Base-by-base conservation (phyloP, 257 asterid genomes). In the Voacanga thouarsii region DNA sequence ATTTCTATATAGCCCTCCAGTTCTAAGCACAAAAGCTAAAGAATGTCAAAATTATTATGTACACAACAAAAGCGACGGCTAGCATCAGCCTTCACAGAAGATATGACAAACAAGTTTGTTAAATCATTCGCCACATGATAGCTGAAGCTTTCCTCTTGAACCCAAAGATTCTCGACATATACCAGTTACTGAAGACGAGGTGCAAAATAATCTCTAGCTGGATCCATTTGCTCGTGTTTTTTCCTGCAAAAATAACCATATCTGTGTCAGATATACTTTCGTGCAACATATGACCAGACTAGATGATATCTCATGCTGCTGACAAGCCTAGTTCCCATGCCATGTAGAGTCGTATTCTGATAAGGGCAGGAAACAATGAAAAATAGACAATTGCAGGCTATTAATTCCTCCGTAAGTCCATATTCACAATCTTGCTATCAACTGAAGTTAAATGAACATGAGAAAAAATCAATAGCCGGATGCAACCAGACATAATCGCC, bases 181-280 rank as follows among this genome's bases (percentile, higher is more conserved):
- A 3, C 41, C 33, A 45, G 39, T 18, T 37, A 8, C 77, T 60
- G 59, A 51, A 64, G 45, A 37, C 18, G 15, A 72, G 47, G 16
- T 37, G 65, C 72, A 56, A 75, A 33, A 72, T 26, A 6, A 6
- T 56, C 49, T 41, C 68, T 82, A 85, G 43, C 75, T 76, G 55
- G 82, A 78, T 72, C 78, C 79, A 71, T 72, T 7, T 10, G 72
- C 71, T 47, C 78, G 47, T 51, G 77, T 44, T 16, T n/a, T 79
- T 80, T 80, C 85, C 89, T 85, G 87, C 82, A 75, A 5, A 45
- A 47, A 80, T 28, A 75, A 15, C 39, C 19, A 41, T 68, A 66
- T 12, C 19, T 19, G 37, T 9, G n/a, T 65, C 71, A 66, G 61
- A 76, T 6, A 3, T 71, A 26, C 39, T 41, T 15, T 10, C 6